Evolutionary conservation across 2,329 filamentous ascomycete genomes (phyloP).

Genomic region (Byssothecium circinans): DNA sequence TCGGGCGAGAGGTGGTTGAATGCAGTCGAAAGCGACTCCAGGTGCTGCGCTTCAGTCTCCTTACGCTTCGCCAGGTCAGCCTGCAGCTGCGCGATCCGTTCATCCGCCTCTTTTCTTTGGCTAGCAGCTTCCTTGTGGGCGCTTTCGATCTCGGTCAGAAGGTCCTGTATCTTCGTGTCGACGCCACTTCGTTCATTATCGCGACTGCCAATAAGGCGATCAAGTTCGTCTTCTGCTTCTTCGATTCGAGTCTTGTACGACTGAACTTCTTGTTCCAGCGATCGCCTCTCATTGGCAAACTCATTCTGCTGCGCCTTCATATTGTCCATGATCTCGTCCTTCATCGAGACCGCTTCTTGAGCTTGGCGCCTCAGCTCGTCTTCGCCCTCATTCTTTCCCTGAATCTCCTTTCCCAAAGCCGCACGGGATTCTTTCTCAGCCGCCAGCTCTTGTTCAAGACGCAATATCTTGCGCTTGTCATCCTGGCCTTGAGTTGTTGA

Average conservation of each 20-base stretch:
- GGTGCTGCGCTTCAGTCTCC: slow-evolving; percentile 37
- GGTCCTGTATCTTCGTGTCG: slow-evolving; percentile 67
- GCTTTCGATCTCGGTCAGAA: slow-evolving; percentile 72
- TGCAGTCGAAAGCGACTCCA: slow-evolving; percentile 34
- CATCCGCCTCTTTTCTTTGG: slow-evolving; percentile 49
- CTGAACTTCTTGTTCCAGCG: slow-evolving; percentile 78
- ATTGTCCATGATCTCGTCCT: slow-evolving; percentile 91
- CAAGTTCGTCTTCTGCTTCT: slow-evolving; percentile 89
- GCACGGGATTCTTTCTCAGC: slow-evolving; percentile 70
- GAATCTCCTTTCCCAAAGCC: slow-evolving; percentile 64
- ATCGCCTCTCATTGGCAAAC: slow-evolving; percentile 81
- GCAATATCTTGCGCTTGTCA: slow-evolving; percentile 62
- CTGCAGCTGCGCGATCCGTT: slow-evolving; percentile 55
- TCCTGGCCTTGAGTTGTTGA: slow-evolving; percentile 65
- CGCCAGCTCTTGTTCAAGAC: slow-evolving; percentile 76
- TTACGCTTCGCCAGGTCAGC: slow-evolving; percentile 59
- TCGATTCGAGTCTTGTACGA: slow-evolving; percentile 76
- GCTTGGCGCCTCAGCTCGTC: slow-evolving; percentile 68
- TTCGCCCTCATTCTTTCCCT: slow-evolving; percentile 56
- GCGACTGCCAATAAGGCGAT: slow-evolving; percentile 77
- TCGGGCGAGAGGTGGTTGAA: slow-evolving; percentile 45
- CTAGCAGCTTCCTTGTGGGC: slow-evolving; percentile 54
- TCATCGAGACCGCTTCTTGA: slow-evolving; percentile 86
- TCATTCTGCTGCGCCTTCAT: slow-evolving; percentile 90
- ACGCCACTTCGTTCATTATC: slow-evolving; percentile 76